A percentile compares a stretch with the other conserved stretches of the same genome.
Evolutionary conservation across 2,329 filamentous ascomycete genomes (phyloP).

Genomic region (Penicillium sp.): DNA sequence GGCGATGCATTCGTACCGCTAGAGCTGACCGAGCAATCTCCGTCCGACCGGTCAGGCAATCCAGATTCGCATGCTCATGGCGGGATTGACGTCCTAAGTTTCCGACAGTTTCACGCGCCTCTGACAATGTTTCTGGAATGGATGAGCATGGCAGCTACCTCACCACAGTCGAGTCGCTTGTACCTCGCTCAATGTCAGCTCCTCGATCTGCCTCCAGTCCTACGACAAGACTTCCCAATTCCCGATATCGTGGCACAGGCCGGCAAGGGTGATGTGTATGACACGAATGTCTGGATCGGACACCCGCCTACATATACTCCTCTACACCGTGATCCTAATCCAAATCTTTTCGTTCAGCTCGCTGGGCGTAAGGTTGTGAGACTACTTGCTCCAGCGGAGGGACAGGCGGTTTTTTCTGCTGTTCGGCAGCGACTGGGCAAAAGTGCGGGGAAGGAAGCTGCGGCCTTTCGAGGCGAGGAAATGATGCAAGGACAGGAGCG

Average conservation of each 20-base stretch:
- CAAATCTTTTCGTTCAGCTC: conserved; percentile 86
- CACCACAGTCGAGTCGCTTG: conserved; percentile 45
- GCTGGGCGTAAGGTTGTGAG: conserved; percentile 69
- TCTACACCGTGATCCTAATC: conserved; percentile 88
- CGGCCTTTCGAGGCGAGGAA: conserved; percentile 68
- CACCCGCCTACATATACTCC: conserved; percentile 84
- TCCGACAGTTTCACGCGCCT: conserved; percentile 48
- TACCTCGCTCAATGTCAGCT: conserved; percentile 86
- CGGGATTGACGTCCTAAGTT: conserved; percentile 26
- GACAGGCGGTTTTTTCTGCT: conserved; percentile 61
- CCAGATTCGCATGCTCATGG: conserved; percentile 7
- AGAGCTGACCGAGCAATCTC: conserved; percentile 50
- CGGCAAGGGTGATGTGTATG: conserved; percentile 82
- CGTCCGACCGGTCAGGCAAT: background rate
- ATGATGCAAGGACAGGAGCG: conserved; percentile 88
- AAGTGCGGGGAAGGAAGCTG: conserved; percentile 33
- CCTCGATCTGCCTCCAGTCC: conserved; percentile 59
- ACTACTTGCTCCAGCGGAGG: conserved; percentile 64
- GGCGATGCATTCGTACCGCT: conserved; percentile 55
- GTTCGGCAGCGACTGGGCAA: conserved; percentile 44
- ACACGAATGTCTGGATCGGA: conserved; percentile 84
- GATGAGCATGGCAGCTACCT: conserved; percentile 32
- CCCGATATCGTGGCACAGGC: conserved; percentile 62
- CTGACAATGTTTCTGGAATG: conserved; percentile 64
- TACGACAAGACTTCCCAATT: conserved; percentile 66